phyloP scores from a whole-genome alignment of 1,284 basidiomycete genomes.

The Cutaneotrichosporon sp. region DNA sequence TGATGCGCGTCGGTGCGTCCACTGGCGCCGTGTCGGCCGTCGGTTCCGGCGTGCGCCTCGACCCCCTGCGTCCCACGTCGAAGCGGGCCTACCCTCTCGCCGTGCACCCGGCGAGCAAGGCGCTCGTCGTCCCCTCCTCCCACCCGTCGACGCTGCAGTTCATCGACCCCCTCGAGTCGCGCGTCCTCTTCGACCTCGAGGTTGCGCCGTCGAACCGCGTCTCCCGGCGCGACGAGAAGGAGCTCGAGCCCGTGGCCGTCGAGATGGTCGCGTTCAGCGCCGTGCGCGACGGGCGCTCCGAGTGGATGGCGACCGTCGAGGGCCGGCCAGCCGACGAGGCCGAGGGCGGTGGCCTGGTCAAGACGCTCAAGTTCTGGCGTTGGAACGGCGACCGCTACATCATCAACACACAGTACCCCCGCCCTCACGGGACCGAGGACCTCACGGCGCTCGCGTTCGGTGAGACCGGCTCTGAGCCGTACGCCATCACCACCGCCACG shows the following conservation, averaged over 20 bases:
- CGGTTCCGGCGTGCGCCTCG: slow-evolving; percentile 49
- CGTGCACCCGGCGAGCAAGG: slow-evolving; percentile 68
- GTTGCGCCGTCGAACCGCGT: slow-evolving; percentile 92
- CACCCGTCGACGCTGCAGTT: slow-evolving; percentile 94
- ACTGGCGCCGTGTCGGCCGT: slow-evolving; percentile 75
- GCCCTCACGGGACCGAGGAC: slow-evolving; percentile 72
- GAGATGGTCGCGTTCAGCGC: slow-evolving; percentile 68
- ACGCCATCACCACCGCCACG: slow-evolving; percentile 52
- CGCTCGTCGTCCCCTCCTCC: slow-evolving; percentile 84
- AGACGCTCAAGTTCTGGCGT: slow-evolving; percentile 85
- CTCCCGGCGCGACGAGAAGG: slow-evolving; percentile 76
- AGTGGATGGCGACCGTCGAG: slow-evolving; percentile 95
- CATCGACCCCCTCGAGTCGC: slow-evolving; percentile 73
- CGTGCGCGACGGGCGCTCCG: slow-evolving; percentile 50
- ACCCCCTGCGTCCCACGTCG: slow-evolving; percentile 41
- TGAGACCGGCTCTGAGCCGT: slow-evolving; percentile 32
- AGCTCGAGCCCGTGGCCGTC: slow-evolving; percentile 75
- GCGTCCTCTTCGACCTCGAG: slow-evolving; percentile 82
- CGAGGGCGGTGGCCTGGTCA: slow-evolving; percentile 60
- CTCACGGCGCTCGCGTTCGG: slow-evolving; percentile 71
- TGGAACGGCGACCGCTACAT: slow-evolving; percentile 57
- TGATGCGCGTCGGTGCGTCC: slow-evolving; percentile 73
- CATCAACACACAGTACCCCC: slow-evolving; percentile 84
- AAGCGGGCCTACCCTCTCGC: slow-evolving; percentile 58
- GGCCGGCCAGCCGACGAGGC: slow-evolving; percentile 66